Evolutionary conservation across 1,284 basidiomycete genomes (phyloP).

Genomic region (Rhodotorula sp.): DNA sequence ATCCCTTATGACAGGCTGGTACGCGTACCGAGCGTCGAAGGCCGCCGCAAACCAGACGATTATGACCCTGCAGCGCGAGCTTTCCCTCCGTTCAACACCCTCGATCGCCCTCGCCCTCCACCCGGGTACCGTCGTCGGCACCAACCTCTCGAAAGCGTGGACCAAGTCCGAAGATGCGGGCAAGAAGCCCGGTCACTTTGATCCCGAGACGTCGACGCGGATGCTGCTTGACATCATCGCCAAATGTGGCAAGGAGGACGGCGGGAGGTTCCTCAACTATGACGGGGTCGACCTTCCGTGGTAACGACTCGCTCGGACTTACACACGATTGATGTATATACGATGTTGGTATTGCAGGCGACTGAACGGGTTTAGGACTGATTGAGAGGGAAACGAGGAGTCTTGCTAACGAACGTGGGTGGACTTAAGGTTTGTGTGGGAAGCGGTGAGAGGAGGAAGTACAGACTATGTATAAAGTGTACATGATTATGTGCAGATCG

Average conservation of each 20-base stretch:
- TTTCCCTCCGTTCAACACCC: slow-evolving; percentile 34
- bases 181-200: slow-evolving; percentile 36
- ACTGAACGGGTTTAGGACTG: background rate
- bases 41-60: slow-evolving; percentile 49
- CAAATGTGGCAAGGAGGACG: slow-evolving; percentile 51
- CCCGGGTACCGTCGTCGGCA: slow-evolving; percentile 45
- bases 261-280: slow-evolving; percentile 59
- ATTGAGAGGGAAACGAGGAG: background rate
- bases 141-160: slow-evolving; percentile 43
- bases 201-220: slow-evolving; percentile 60
- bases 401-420: background rate
- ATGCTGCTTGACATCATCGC: slow-evolving; percentile 60
- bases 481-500: too few relatives aligned
- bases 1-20: too few relatives aligned
- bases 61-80: slow-evolving; percentile 44
- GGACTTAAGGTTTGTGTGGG: background rate
- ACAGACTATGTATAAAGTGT: background rate
- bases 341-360: background rate
- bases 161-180: slow-evolving; percentile 38
- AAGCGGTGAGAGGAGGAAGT: background rate
- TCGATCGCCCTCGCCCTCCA: slow-evolving; percentile 41
- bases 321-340: background rate
- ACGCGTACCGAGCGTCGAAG: slow-evolving; percentile 48
- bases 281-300: slow-evolving; percentile 41
- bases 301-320: slow-evolving; percentile 15